phyloP scores from a whole-genome alignment of 2,329 filamentous ascomycete genomes.

The Colletotrichum sidae region DNA sequence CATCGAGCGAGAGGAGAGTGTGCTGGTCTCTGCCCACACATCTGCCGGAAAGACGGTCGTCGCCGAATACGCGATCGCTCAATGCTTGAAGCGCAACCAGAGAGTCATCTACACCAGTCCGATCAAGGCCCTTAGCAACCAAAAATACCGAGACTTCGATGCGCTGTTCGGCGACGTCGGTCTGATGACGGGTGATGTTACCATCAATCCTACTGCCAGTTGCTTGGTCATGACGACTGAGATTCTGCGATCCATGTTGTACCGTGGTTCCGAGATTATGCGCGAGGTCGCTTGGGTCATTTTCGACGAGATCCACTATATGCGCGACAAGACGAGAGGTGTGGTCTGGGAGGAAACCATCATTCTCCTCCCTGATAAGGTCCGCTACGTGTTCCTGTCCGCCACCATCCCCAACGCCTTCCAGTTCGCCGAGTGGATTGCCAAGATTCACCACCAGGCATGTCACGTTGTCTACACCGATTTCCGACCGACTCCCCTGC shows the following conservation, averaged over 20 bases:
- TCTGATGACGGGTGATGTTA: conserved; percentile 98
- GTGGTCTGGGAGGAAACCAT: conserved; percentile 99
- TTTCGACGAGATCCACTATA: conserved; percentile 98
- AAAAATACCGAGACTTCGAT: conserved; percentile 97
- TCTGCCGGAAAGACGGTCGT: conserved; percentile 98
- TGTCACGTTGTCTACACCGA: conserved; percentile 99
- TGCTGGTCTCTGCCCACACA: conserved; percentile 96
- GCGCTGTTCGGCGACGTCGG: conserved; percentile 97
- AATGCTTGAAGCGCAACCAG: conserved; percentile 97
- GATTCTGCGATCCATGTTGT: conserved; percentile 98
- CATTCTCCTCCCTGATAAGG: conserved; percentile 97
- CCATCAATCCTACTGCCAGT: conserved; percentile 97
- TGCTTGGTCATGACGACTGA: conserved; percentile 99
- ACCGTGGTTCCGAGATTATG: conserved; percentile 98
- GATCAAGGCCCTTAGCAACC: conserved; percentile 98
- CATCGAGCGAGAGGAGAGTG: conserved; percentile 95
- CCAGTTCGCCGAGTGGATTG: conserved; percentile 99
- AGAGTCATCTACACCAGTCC: conserved; percentile 99
- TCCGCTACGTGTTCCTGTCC: conserved; percentile 97
- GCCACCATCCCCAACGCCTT: conserved; percentile 99
- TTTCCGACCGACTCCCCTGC: conserved; percentile 94
- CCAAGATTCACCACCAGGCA: conserved; percentile 95
- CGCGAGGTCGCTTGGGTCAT: conserved; percentile 98
- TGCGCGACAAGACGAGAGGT: conserved; percentile 93
- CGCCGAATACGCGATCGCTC: conserved; percentile 97